These are phyloP conservation scores for Talaromyces sp. DNA, from an alignment of 2,329 filamentous ascomycete genomes.

Conservation along the genomic window DNA sequence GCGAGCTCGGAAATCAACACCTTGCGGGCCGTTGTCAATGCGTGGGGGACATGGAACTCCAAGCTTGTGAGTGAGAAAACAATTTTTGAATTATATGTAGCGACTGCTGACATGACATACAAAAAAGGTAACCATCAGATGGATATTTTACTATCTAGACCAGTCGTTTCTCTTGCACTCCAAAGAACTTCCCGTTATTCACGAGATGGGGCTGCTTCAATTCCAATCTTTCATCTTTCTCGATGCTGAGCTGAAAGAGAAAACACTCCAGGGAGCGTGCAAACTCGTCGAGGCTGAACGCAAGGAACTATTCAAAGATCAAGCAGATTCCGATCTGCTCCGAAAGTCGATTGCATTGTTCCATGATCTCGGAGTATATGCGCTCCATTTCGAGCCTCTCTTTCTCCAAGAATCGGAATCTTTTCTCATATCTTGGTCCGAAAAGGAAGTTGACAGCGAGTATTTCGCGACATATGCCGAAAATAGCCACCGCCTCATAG, in stretches of 20 bases:
- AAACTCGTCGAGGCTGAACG: constrained; percentile 71
- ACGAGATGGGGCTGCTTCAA: constrained; percentile 71
- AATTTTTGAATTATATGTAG: not conserved
- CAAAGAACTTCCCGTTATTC: constrained; percentile 64
- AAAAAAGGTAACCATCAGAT: constrained; percentile 66
- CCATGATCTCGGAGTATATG: constrained; percentile 78
- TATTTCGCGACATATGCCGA: constrained; percentile 71
- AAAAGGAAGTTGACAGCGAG: constrained; percentile 55
- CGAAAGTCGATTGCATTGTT: constrained; percentile 75
- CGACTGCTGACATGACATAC: not conserved
- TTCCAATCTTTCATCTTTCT: constrained; percentile 63
- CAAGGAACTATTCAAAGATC: constrained; percentile 44
- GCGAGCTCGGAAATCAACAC: constrained; percentile 58
- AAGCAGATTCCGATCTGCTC: constrained; percentile 59
- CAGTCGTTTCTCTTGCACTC: constrained; percentile 78
- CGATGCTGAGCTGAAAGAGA: constrained; percentile 47
- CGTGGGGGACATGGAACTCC: constrained; percentile 74
- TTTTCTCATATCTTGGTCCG: constrained; percentile 67
- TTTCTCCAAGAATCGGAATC: constrained; percentile 63
- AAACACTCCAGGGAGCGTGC: constrained; percentile 66
- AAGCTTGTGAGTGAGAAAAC: constrained; percentile 58
- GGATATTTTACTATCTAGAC: constrained; percentile 91
- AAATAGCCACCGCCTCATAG: constrained; percentile 63
- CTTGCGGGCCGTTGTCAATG: constrained; percentile 54
- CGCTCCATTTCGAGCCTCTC: constrained; percentile 69